Conservation (phyloP, 2,329 filamentous ascomycete species). For the Ilyonectria robusta region DNA sequence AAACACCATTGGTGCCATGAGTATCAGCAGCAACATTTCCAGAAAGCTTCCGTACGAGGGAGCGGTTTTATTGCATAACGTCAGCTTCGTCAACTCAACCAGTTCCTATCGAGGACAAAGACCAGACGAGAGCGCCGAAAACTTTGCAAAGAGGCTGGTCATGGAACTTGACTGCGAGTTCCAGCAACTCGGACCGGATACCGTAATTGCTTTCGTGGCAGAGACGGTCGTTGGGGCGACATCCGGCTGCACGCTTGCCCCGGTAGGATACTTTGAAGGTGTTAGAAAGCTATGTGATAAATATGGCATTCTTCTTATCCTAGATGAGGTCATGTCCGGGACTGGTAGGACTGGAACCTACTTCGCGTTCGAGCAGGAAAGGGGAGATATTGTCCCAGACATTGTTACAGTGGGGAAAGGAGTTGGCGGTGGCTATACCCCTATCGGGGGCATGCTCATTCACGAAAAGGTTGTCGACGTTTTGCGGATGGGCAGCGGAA, state of each 20-base stretch:
- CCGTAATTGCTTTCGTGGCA: constrained; percentile 79
- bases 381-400: constrained; percentile 68
- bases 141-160: constrained; percentile 73
- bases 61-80: too few relatives aligned
- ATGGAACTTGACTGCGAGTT: constrained; percentile 79
- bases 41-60: constrained; percentile 73
- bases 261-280: constrained; percentile 78
- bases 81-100: too few relatives aligned
- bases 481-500: constrained; percentile 38
- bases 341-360: constrained; percentile 73
- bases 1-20: constrained; percentile 73
- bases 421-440: constrained; percentile 58
- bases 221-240: constrained; percentile 80
- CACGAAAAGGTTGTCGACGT: constrained; percentile 26
- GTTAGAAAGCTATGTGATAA: constrained; percentile 78
- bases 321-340: constrained; percentile 79
- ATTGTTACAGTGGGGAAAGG: constrained; percentile 78
- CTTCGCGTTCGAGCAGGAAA: constrained; percentile 78
- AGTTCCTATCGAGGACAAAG: too few relatives aligned
- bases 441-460: constrained; percentile 32
- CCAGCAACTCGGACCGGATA: constrained; percentile 72
- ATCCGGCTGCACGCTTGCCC: constrained; percentile 76
- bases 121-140: constrained; percentile 64
- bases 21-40: constrained; percentile 72
- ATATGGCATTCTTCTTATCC: constrained; percentile 77